phyloP scores from a whole-genome alignment of 352 stramenopile species.

The Peronospora belbahrii region DNA sequence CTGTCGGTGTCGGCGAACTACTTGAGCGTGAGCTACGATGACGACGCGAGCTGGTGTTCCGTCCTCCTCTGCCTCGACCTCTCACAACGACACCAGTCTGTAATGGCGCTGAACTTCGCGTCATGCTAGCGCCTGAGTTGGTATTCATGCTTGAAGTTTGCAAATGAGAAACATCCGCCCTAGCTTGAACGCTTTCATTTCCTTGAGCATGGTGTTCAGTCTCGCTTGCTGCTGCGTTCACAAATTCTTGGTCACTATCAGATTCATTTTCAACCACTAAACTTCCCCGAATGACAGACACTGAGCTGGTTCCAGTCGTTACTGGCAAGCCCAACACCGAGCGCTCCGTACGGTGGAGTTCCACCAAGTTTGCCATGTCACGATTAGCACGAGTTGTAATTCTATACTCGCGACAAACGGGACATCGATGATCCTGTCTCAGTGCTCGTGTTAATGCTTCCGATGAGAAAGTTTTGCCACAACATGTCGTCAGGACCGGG shows the following conservation, averaged over 20 bases:
- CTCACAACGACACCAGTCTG: neutral
- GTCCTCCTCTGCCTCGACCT: constrained; percentile 3
- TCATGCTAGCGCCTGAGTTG: neutral
- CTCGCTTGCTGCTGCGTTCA: neutral
- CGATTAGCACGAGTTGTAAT: constrained; percentile 8
- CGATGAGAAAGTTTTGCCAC: constrained; percentile 22
- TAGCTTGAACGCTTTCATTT: constrained; percentile 5
- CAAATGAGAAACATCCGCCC: neutral
- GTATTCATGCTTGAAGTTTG: neutral
- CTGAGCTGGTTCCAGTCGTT: neutral
- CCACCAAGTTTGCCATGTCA: constrained; percentile 17
- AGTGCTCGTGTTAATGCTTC: constrained; percentile 7
- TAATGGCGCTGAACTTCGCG: neutral
- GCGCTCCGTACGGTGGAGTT: constrained; percentile 13
- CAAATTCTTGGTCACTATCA: neutral
- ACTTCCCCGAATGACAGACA: neutral
- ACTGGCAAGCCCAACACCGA: constrained; percentile 8
- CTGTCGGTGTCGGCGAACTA: neutral
- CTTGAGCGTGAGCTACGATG: neutral
- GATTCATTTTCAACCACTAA: neutral
- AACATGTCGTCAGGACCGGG: constrained; percentile 17
- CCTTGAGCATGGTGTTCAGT: neutral
- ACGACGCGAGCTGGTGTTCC: neutral
- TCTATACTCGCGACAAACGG: constrained; percentile 9
- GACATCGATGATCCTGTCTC: constrained; percentile 3